Evolutionary conservation across 2,329 filamentous ascomycete genomes (phyloP).

Genomic region (Fusarium acutatum): DNA sequence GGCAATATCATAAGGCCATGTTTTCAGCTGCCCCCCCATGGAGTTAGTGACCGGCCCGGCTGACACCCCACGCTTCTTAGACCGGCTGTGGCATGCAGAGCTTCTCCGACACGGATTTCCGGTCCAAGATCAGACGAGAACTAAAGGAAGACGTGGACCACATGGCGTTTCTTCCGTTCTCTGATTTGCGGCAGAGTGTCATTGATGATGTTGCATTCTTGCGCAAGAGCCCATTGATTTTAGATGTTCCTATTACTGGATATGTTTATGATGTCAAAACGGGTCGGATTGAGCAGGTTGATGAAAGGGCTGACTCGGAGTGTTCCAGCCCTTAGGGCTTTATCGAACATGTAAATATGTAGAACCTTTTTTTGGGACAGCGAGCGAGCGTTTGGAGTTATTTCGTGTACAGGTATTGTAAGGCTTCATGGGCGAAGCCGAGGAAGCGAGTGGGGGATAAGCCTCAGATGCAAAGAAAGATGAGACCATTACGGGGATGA

Average conservation of each 20-base stretch:
- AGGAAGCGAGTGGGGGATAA: no score
- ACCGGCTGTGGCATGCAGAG: conserved; percentile 69
- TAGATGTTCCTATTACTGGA: conserved; percentile 71
- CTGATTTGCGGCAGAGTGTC: conserved; percentile 70
- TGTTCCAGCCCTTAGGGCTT: conserved; percentile 30
- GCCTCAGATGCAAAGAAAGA: no score
- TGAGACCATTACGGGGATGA: no score
- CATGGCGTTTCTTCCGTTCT: conserved; percentile 73
- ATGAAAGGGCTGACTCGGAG: conserved; percentile 16
- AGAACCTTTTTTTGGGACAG: no score
- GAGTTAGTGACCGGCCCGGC: conserved; percentile 25
- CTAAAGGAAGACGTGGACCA: conserved; percentile 60
- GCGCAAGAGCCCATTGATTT: conserved; percentile 65
- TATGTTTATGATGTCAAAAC: conserved; percentile 84
- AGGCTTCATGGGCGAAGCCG: no score
- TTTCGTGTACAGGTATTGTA: no score
- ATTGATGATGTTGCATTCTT: conserved; percentile 72
- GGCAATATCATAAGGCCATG: not conserved
- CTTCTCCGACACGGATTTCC: conserved; percentile 68
- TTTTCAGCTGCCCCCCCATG: not conserved
- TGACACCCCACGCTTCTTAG: conserved; percentile 37
- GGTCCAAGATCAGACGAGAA: conserved; percentile 65
- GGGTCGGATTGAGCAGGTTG: conserved; percentile 59
- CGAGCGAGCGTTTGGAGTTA: not conserved
- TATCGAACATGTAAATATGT: no score